phyloP scores from a whole-genome alignment of 2,329 filamentous ascomycete species.

The Epichloe gansuensis region DNA sequence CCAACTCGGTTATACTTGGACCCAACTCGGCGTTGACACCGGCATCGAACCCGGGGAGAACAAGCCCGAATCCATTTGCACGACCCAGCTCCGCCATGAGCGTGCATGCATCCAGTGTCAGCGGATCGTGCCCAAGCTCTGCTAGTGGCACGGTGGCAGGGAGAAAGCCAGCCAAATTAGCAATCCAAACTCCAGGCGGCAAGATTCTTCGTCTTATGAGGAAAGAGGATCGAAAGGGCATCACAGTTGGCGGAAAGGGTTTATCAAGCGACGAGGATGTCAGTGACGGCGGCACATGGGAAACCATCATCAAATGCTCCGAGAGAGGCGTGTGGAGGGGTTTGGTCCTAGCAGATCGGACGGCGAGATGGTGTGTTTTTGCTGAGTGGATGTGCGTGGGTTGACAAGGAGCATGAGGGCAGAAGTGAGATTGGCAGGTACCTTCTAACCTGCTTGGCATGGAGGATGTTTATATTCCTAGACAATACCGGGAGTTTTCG shows the following conservation, averaged over 20 bases:
- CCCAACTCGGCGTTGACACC: conserved; percentile 28
- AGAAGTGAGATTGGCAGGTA: background rate
- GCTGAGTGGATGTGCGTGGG: conserved; percentile 64
- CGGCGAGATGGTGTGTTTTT: conserved; percentile 84
- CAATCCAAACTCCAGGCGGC: conserved; percentile 85
- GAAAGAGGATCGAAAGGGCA: conserved; percentile 57
- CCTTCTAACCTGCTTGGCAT: background rate
- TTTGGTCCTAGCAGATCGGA: conserved; percentile 70
- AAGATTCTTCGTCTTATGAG: conserved; percentile 85
- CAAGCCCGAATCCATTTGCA: conserved; percentile 48
- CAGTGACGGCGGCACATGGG: conserved; percentile 67
- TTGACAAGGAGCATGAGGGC: conserved; percentile 9
- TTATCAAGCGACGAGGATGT: conserved; percentile 38
- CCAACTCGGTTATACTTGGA: conserved; percentile 38
- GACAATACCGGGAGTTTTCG: background rate
- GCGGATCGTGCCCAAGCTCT: conserved; percentile 44
- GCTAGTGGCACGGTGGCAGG: conserved; percentile 40
- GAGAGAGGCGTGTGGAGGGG: conserved; percentile 73
- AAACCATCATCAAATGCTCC: conserved; percentile 83
- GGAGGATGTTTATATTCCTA: background rate
- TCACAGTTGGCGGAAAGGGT: conserved; percentile 32
- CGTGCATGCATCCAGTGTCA: conserved; percentile 46
- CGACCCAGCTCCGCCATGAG: conserved; percentile 53
- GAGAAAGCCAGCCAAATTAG: conserved; percentile 86
- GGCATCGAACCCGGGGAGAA: conserved; percentile 33